Conservation (phyloP, 75 land plant genomes). For the Cupressus sempervirens region DNA sequence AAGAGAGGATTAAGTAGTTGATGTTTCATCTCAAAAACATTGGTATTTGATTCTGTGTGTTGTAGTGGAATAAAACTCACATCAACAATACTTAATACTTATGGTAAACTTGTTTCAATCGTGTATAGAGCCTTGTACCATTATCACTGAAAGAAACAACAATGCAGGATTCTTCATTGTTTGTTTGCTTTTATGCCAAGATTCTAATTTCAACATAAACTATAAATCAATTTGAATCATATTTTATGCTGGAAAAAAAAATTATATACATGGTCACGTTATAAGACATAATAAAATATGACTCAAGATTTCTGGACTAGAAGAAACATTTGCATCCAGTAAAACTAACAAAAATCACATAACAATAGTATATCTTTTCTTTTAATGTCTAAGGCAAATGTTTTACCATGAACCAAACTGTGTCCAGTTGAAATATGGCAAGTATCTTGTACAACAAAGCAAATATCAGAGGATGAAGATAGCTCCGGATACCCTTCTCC, state of each 20-base stretch:
- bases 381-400: neutral
- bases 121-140: too few species aligned
- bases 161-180: neutral
- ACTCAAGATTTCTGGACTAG: neutral
- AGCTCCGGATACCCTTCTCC: slow-evolving; percentile 86
- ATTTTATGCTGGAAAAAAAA: neutral
- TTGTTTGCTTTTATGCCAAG: neutral
- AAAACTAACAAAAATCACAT: neutral
- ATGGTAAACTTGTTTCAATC: too few species aligned
- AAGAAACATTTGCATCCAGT: neutral
- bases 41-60: too few species aligned
- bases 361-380: neutral
- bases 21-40: too few species aligned
- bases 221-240: neutral
- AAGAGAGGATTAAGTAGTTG: too few species aligned
- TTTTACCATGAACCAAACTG: slow-evolving; percentile 86
- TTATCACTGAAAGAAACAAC: neutral
- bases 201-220: neutral
- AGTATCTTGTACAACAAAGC: slow-evolving; percentile 73
- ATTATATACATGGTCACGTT: neutral
- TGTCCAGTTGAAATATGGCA: slow-evolving; percentile 59
- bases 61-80: too few species aligned
- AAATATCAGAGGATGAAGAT: slow-evolving; percentile 92
- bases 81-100: too few species aligned
- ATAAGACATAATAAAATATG: neutral